Conservation (phyloP, 768 basidiomycete species). For the Podaxis carcinomalis region DNA sequence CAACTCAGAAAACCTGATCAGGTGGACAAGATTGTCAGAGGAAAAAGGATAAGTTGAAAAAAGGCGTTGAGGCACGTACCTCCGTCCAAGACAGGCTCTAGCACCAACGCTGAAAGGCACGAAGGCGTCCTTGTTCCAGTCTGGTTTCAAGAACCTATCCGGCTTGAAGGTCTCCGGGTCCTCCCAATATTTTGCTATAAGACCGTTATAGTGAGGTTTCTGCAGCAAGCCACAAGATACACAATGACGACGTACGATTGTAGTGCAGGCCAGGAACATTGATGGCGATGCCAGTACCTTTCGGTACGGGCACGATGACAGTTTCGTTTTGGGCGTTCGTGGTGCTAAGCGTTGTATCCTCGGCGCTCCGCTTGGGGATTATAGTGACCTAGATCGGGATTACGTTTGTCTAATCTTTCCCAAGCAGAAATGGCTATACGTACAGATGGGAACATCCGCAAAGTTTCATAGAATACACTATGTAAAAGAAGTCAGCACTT, state of each 20-base stretch:
- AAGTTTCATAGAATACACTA: conserved; percentile 39
- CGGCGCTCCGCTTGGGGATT: conserved; percentile 11
- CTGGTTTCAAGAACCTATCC: conserved; percentile 14
- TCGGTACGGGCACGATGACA: conserved; percentile 11
- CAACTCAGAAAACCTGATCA: conserved; percentile 38
- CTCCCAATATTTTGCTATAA: conserved; percentile 41
- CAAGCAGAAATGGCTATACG: neutral
- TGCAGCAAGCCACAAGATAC: conserved; percentile 14
- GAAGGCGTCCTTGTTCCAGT: conserved; percentile 18
- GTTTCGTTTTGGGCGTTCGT: conserved; percentile 9
- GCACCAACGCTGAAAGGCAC: conserved; percentile 26
- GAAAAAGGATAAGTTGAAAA: no score
- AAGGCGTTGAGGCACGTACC: conserved; percentile 20
- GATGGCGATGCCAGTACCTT: conserved; percentile 20
- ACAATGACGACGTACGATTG: conserved; percentile 26
- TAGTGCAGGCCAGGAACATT: conserved; percentile 33
- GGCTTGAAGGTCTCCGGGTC: conserved; percentile 35
- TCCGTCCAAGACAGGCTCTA: conserved; percentile 42
- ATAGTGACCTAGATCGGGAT: conserved; percentile 1
- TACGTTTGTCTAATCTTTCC: neutral
- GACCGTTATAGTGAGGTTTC: neutral
- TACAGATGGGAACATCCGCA: conserved; percentile 37
- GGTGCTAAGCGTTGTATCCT: conserved; percentile 13
- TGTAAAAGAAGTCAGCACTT: neutral
- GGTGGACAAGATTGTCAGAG: neutral